Base-by-base conservation (phyloP, 257 asterid genomes). In the Solanum tarijense region DNA sequence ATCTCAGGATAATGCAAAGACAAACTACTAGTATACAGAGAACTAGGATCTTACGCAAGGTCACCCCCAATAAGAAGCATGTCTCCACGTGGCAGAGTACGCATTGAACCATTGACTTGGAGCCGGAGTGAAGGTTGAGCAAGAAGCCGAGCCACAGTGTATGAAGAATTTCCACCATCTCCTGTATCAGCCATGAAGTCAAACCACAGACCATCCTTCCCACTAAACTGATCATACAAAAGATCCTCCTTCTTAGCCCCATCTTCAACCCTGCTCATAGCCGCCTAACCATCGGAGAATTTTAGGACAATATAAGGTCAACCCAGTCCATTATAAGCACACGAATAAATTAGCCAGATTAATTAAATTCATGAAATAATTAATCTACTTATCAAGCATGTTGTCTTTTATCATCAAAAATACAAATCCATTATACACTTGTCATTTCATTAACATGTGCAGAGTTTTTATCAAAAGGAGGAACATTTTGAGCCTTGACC, bases 101-200 rank as follows among this genome's bases (percentile, higher is more conserved):
- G 87, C 87, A 65, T 75, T 75, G 98, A 94, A 87, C 91, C 95
- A 87, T 92, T 88, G 87, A 75, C 86, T 72, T 89, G 95, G 88
- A 93, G 90, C 88, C 92, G 90, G 89, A 97, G 87, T 29, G 92
- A 92, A 88, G 99, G 99, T 89, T 97, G 99, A 89, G 99, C 99
- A 69, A 97, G 98, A 90, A 97, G 98, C 69, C 93, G 93, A 25
- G 99, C 99, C 84, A 97, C 98, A 89, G 93, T 90, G 89, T 96
- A 97, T 13, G 99, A 93, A 88, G 99, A 94, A 92, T 97, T 97
- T 73, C 99, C 99, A 87, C 99, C 99, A 87, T 97, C 99, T 35
- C 99, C 99, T 20, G 99, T 97, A 91, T 97, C 99, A 75, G 99
- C 99, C 99, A 97, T 97, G 90, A 97, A 97, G 92, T 97, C 99